Conservation (phyloP, 2,329 filamentous ascomycete genomes). For the Diplodia seriata region DNA sequence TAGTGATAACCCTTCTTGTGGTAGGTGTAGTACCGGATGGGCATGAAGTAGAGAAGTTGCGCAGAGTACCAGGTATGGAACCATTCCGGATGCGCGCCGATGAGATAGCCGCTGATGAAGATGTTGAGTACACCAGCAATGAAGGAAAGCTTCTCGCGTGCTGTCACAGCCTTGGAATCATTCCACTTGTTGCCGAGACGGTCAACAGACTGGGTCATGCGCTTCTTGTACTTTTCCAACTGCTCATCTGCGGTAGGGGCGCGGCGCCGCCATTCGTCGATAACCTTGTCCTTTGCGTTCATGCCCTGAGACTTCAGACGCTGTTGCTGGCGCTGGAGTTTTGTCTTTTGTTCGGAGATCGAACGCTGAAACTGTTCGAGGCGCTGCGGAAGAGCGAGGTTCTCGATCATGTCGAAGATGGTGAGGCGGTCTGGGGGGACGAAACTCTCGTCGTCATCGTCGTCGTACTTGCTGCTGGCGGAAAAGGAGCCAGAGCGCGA, state of each 20-base stretch:
- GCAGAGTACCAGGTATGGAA: slow-evolving; percentile 93
- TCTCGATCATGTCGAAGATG: slow-evolving; percentile 92
- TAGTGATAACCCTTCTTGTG: slow-evolving; percentile 84
- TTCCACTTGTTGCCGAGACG: slow-evolving; percentile 86
- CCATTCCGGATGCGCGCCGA: slow-evolving; percentile 82
- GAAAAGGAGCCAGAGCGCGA: slow-evolving; percentile 84
- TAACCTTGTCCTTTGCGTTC: slow-evolving; percentile 84
- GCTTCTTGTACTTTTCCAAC: slow-evolving; percentile 85
- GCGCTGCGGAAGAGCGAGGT: slow-evolving; percentile 85
- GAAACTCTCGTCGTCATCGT: slow-evolving; percentile 72
- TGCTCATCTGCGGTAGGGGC: slow-evolving; percentile 90
- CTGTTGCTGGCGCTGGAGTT: slow-evolving; percentile 82
- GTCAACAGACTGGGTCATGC: slow-evolving; percentile 89
- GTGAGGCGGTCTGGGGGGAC: slow-evolving; percentile 89
- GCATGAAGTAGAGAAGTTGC: slow-evolving; percentile 95
- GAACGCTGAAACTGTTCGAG: slow-evolving; percentile 89
- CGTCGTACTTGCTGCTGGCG: slow-evolving; percentile 83
- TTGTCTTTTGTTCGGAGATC: slow-evolving; percentile 81
- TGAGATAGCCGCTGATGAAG: slow-evolving; percentile 92
- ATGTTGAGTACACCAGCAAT: slow-evolving; percentile 97
- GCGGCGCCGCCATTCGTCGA: slow-evolving; percentile 89
- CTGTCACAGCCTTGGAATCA: slow-evolving; percentile 84
- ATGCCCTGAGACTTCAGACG: slow-evolving; percentile 77
- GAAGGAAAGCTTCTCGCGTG: slow-evolving; percentile 93
- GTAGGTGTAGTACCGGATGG: slow-evolving; percentile 90